These are phyloP conservation scores for Thozetella sp. DNA, from an alignment of 495 filamentous ascomycete genomes.

Conservation along the genomic window DNA sequence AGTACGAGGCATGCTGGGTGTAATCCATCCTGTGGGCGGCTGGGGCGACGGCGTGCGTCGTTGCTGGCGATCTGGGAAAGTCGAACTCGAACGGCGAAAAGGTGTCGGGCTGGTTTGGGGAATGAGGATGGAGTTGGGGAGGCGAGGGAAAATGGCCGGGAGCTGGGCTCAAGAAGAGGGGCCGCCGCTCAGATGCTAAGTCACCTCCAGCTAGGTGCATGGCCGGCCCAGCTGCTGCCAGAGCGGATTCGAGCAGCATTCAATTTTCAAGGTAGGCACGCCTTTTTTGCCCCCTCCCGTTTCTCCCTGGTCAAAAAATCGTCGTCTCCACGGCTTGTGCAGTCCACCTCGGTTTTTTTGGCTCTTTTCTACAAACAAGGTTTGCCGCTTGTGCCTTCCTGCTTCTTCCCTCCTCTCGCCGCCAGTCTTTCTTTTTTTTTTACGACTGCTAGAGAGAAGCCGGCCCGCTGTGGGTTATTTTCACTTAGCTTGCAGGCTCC, in stretches of 20 bases:
- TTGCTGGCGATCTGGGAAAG: not conserved
- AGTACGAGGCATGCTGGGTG: slow-evolving; percentile 38
- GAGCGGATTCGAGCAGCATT: not conserved
- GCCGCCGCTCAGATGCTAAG: not conserved
- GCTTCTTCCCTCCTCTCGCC: too few relatives aligned
- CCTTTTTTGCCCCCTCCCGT: not conserved
- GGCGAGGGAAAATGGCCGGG: not conserved
- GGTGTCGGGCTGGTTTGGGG: not conserved
- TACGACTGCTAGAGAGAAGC: too few relatives aligned
- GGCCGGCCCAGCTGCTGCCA: not conserved
- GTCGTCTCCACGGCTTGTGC: too few relatives aligned
- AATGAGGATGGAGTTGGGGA: not conserved
- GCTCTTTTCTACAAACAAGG: too few relatives aligned
- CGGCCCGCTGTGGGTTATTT: too few relatives aligned
- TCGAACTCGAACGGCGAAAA: not conserved
- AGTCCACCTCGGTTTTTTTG: too few relatives aligned
- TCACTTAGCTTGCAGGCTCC: too few relatives aligned
- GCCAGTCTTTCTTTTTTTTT: too few relatives aligned
- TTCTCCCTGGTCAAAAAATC: not conserved
- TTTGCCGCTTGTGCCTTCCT: too few relatives aligned
- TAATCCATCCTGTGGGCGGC: slow-evolving; percentile 40
- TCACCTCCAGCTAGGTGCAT: slow-evolving; percentile 2
- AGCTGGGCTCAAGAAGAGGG: slow-evolving; percentile 2
- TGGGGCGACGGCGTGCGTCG: not conserved
- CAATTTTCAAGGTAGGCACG: not conserved